Evolutionary conservation across 371 early-diverging fungal genomes (phyloP).

Genomic region (Vairimorpha ceranae): DNA sequence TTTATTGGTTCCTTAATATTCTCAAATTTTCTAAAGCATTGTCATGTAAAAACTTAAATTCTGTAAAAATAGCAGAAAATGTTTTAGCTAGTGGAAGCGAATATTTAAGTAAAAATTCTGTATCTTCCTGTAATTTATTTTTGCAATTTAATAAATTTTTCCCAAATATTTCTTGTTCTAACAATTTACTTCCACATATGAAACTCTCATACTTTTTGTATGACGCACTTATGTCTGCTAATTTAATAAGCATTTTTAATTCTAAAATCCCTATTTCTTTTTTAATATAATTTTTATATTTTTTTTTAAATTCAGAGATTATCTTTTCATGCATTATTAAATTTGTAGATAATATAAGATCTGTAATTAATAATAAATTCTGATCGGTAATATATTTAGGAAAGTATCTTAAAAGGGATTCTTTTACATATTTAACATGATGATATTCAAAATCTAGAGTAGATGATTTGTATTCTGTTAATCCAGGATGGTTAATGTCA

Average conservation of each 20-base stretch:
- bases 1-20: neutral
- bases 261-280: conserved; percentile 10
- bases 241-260: conserved; percentile 24
- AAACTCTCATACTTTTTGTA: conserved; percentile 19
- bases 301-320: conserved; percentile 1
- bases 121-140: conserved; percentile 9
- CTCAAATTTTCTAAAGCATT: neutral
- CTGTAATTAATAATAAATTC: neutral
- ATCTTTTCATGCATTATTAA: conserved; percentile 3
- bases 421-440: neutral
- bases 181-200: neutral
- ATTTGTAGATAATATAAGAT: conserved; percentile 26
- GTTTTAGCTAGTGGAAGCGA: conserved; percentile 16
- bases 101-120: neutral
- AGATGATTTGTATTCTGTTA: neutral
- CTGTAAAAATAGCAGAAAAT: conserved; percentile 22
- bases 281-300: neutral
- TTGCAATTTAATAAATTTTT: neutral
- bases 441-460: neutral
- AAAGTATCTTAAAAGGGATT: neutral
- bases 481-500: conserved; percentile 30
- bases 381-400: neutral
- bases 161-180: conserved; percentile 11
- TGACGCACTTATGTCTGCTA: conserved; percentile 18
- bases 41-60: conserved; percentile 18